Percentiles rank a stretch among this genome's conserved stretches.
phyloP scores from a whole-genome alignment of 305 asterid species.

The Salvia sclarea region DNA sequence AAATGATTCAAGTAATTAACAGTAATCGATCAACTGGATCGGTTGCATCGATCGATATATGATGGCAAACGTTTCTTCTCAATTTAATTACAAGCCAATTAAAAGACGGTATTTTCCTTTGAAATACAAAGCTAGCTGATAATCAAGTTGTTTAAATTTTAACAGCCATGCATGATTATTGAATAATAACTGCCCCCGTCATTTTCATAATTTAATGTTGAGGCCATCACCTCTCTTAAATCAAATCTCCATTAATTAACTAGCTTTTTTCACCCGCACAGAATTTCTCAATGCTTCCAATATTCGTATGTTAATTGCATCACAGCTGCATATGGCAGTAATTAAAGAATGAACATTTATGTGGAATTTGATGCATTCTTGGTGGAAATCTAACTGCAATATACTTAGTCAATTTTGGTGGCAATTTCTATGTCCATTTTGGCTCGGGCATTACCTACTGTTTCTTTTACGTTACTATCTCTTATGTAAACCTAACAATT shows the following conservation, averaged over 20 bases:
- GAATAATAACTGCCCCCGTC: neutral
- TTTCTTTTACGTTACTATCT: conserved; percentile 28
- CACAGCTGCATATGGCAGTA: conserved; percentile 14
- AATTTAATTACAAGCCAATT: conserved; percentile 16
- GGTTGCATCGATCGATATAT: no score
- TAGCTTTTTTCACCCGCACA: neutral
- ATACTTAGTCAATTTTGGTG: conserved; percentile 46
- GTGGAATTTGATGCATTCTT: conserved; percentile 30
- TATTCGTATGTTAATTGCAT: neutral
- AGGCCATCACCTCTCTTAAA: conserved; percentile 6
- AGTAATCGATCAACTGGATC: no score
- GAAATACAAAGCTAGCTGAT: neutral
- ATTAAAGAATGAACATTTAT: conserved; percentile 28
- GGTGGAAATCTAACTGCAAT: conserved; percentile 31
- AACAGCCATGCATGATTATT: conserved; percentile 15
- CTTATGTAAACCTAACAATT: neutral
- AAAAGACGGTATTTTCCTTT: no score
- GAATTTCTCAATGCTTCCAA: conserved; percentile 5
- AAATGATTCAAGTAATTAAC: no score
- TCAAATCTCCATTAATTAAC: conserved; percentile 3
- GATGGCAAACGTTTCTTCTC: conserved; percentile 17
- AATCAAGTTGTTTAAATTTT: neutral
- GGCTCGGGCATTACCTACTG: neutral
- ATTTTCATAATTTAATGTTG: neutral
- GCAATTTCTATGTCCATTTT: conserved; percentile 34